Percentiles rank a stretch among this genome's conserved stretches.
phyloP scores from a whole-genome alignment of 495 filamentous ascomycete genomes.

The Pyrenula massariospora region DNA sequence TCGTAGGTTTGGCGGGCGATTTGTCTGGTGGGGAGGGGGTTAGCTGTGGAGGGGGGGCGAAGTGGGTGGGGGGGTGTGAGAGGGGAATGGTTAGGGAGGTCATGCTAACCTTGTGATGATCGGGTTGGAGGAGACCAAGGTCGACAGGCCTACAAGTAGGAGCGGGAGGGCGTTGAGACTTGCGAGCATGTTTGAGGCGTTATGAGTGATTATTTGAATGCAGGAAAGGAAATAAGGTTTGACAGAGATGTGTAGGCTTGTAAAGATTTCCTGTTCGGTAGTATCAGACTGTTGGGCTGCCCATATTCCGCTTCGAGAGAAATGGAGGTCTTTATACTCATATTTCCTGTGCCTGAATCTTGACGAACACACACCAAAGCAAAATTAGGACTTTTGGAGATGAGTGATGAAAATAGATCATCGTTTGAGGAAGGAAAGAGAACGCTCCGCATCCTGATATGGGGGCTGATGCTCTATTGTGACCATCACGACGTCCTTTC shows the following conservation, averaged over 20 bases:
- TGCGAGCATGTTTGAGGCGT: neutral
- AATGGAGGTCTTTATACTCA: neutral
- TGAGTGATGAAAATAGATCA: neutral
- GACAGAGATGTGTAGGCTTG: neutral
- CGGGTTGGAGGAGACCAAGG: neutral
- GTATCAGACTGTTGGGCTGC: neutral
- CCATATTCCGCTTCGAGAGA: neutral
- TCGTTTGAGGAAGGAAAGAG: neutral
- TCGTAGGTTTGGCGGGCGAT: neutral
- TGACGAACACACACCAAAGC: neutral
- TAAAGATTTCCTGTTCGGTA: neutral
- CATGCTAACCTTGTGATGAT: neutral
- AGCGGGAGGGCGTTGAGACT: neutral
- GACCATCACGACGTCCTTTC: neutral
- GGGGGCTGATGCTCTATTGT: neutral
- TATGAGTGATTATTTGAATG: neutral
- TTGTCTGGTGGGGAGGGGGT: neutral
- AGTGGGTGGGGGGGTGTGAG: neutral
- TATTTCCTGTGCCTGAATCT: neutral
- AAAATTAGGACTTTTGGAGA: neutral
- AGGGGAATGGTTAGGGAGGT: too few relatives aligned
- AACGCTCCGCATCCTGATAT: neutral
- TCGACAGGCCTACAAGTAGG: neutral
- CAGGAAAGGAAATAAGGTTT: neutral
- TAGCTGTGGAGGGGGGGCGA: neutral